These are phyloP conservation scores for Nicotiana obtusifolia DNA, from an alignment of 257 asterid genomes.

Conservation along the genomic window DNA sequence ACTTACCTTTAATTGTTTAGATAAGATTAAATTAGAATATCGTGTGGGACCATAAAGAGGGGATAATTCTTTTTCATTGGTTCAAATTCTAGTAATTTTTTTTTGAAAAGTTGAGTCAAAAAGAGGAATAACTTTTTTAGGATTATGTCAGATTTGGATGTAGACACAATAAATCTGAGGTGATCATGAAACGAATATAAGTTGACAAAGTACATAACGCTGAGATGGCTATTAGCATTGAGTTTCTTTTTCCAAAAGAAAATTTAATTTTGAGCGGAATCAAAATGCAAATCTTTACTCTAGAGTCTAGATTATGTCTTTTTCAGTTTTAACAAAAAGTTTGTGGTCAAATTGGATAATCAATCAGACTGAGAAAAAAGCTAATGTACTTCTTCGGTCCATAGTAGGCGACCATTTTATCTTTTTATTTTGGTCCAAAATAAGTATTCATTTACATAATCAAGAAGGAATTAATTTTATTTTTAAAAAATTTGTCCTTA, in stretches of 20 bases:
- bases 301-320: no score
- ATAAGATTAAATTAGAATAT: not conserved
- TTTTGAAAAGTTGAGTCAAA: not conserved
- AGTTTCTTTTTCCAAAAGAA: not conserved
- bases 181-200: not conserved
- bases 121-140: not conserved
- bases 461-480: no score
- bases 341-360: not conserved
- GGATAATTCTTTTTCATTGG: not conserved
- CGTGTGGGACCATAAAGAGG: not conserved
- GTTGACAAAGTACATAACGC: not conserved
- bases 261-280: not conserved
- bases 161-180: not conserved
- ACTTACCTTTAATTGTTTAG: not conserved
- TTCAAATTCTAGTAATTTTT: not conserved
- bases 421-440: no score
- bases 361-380: not conserved
- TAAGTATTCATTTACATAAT: no score
- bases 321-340: no score
- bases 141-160: conserved; percentile 1
- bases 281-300: not conserved
- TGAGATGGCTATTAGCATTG: not conserved
- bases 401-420: no score
- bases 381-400: no score
- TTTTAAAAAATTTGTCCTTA: no score